Base-by-base conservation (phyloP, 345 rosid species). In the Pistacia atlantica region DNA sequence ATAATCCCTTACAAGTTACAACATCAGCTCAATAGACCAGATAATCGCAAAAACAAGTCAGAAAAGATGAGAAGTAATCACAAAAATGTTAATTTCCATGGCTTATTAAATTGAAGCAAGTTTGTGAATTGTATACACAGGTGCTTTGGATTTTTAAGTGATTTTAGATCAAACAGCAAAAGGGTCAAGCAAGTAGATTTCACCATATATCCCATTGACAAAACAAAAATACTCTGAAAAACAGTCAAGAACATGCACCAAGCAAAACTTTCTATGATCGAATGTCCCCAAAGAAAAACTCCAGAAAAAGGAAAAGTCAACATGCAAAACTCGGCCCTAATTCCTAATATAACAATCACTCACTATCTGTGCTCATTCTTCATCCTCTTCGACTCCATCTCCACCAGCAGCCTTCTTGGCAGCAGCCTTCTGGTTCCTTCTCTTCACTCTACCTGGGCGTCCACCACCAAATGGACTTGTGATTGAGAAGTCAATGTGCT, bases 321-420 rank as follows among this genome's bases (percentile, higher is more conserved):
- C 52, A 11, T 62, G n/a, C 57, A 73, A 73, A 48, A 51, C 67
- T 64, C 61, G 10, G 64, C 28, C 31, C 22, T 45, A 25, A 3
- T 75, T 55, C 54, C 72, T 75, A 66, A 42, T 66, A 42, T 66
- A 54, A 56, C 65, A 65, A 65, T 25, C 38, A 25, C 25, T 20
- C 33, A 42, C 57, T 54, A 56, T 66, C 65, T 75, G 52, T n/a
- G 65, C 31, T 66, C 42, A 75, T 11, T 75, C 78, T 75, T 81
- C 87, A 22, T 81, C 85, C 51, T 84, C 87, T 25, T 81, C 87
- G n/a, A 79, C 83, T 45, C 87, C 84, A 79, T 79, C 86, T 33
- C 86, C 86, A 56, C 84, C 87, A 45, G 83, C 66, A 5, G 80
- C 80, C 80, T 81, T 84, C 79, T 76, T 84, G 51, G 80, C 72